Percentiles rank a stretch among this genome's conserved stretches.
Conservation (phyloP, 2,329 filamentous ascomycete species). For the Talaromyces albobiverticillius region DNA sequence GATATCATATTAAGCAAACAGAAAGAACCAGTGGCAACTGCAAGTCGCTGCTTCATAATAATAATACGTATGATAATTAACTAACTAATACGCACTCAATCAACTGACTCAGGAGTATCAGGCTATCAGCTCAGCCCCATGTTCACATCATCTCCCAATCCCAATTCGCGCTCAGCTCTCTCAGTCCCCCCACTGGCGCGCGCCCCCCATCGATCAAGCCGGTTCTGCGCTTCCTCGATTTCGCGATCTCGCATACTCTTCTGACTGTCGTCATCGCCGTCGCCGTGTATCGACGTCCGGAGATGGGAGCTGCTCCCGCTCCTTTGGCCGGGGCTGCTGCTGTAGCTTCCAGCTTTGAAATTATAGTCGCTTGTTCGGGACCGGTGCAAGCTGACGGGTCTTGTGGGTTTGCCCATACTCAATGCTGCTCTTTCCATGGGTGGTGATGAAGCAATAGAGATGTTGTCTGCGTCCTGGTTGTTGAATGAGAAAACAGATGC, state of each 20-base stretch:
- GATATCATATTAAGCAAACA: too few relatives aligned
- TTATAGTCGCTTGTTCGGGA: constrained; percentile 25
- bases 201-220: constrained; percentile 52
- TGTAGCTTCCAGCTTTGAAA: constrained; percentile 22
- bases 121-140: constrained; percentile 70
- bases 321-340: constrained; percentile 19
- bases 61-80: too few relatives aligned
- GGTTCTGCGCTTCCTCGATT: constrained; percentile 42
- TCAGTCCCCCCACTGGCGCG: constrained; percentile 55
- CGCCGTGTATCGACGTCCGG: constrained; percentile 5
- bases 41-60: too few relatives aligned
- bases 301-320: constrained; percentile 12
- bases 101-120: neutral
- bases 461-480: constrained; percentile 11
- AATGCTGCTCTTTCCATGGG: constrained; percentile 1
- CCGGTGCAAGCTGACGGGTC: constrained; percentile 29
- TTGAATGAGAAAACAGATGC: constrained; percentile 18
- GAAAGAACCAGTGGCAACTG: too few relatives aligned
- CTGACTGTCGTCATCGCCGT: constrained; percentile 26
- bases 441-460: neutral
- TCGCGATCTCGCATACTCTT: constrained; percentile 37
- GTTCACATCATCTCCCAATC: constrained; percentile 76
- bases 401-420: constrained; percentile 21
- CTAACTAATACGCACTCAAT: too few relatives aligned
- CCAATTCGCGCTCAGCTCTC: constrained; percentile 59